A percentile compares a stretch with the other conserved stretches of the same genome.
Conservation (phyloP, 805 yeast genomes). For the Nadsonia fulvescens region DNA sequence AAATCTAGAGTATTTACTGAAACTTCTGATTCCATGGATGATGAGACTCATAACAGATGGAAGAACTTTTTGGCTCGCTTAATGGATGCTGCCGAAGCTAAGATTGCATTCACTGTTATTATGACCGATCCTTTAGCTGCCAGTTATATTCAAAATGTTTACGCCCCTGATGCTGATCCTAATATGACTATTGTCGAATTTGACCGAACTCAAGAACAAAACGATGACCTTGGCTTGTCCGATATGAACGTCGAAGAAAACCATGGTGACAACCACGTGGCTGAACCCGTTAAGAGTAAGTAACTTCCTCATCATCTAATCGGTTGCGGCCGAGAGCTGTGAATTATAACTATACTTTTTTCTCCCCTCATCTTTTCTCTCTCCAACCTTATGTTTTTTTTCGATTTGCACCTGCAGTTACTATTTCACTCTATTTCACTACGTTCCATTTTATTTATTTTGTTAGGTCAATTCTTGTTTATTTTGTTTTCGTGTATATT, state of each 20-base stretch:
- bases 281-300: too few relatives aligned
- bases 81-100: conserved; percentile 67
- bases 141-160: conserved; percentile 91
- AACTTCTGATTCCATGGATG: conserved; percentile 84
- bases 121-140: conserved; percentile 95
- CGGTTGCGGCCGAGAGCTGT: too few relatives aligned
- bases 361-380: too few relatives aligned
- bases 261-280: too few relatives aligned
- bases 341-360: too few relatives aligned
- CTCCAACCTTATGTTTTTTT: too few relatives aligned
- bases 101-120: conserved; percentile 59
- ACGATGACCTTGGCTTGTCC: conserved; percentile 74
- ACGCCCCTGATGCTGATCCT: conserved; percentile 97
- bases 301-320: too few relatives aligned
- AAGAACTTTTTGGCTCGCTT: conserved; percentile 51
- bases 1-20: conserved; percentile 68
- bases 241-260: conserved; percentile 20
- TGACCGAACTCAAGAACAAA: conserved; percentile 75
- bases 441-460: too few relatives aligned
- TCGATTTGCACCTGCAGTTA: too few relatives aligned
- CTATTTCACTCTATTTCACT: too few relatives aligned
- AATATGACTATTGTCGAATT: conserved; percentile 82
- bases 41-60: conserved; percentile 68
- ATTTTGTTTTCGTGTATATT: too few relatives aligned
- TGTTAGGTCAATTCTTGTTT: too few relatives aligned